Percentiles rank a stretch among this genome's conserved stretches.
phyloP scores from a whole-genome alignment of 805 yeast genomes.

The Ogataea pilisensis region DNA sequence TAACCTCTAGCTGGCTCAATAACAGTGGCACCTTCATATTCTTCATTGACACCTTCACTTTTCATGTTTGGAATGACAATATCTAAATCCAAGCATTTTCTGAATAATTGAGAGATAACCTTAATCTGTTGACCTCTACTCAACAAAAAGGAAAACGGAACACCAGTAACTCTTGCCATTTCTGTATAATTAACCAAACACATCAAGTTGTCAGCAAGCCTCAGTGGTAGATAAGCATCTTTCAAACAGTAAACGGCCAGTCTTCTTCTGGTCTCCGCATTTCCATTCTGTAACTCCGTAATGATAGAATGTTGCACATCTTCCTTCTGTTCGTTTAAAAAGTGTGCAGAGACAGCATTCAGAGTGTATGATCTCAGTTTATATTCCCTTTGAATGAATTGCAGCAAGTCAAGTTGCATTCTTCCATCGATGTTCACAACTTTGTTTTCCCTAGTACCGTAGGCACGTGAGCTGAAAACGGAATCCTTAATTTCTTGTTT shows the following conservation, averaged over 20 bases:
- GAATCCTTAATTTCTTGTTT: slow-evolving; percentile 79
- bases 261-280: slow-evolving; percentile 86
- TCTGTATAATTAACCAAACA: slow-evolving; percentile 95
- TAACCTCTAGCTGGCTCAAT: slow-evolving; percentile 96
- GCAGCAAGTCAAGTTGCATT: slow-evolving; percentile 88
- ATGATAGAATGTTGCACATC: slow-evolving; percentile 97
- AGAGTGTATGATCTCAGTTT: slow-evolving; percentile 91
- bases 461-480: slow-evolving; percentile 88
- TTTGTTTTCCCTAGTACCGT: slow-evolving; percentile 92
- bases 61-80: slow-evolving; percentile 89
- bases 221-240: slow-evolving; percentile 88
- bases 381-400: slow-evolving; percentile 90
- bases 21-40: slow-evolving; percentile 98
- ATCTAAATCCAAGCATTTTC: slow-evolving; percentile 85
- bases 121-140: slow-evolving; percentile 97
- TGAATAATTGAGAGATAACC: slow-evolving; percentile 89
- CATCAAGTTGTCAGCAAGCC: slow-evolving; percentile 90
- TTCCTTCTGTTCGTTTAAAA: slow-evolving; percentile 92
- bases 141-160: slow-evolving; percentile 85
- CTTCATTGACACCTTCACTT: slow-evolving; percentile 78
- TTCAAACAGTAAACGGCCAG: slow-evolving; percentile 95
- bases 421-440: slow-evolving; percentile 92
- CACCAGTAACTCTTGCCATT: slow-evolving; percentile 99
- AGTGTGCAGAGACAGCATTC: slow-evolving; percentile 92
- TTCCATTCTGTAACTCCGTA: slow-evolving; percentile 91